Percentiles rank a stretch among this genome's conserved stretches.
These are phyloP conservation scores for Metrosideros polymorpha DNA, from an alignment of 441 rosid species.

Conservation along the genomic window DNA sequence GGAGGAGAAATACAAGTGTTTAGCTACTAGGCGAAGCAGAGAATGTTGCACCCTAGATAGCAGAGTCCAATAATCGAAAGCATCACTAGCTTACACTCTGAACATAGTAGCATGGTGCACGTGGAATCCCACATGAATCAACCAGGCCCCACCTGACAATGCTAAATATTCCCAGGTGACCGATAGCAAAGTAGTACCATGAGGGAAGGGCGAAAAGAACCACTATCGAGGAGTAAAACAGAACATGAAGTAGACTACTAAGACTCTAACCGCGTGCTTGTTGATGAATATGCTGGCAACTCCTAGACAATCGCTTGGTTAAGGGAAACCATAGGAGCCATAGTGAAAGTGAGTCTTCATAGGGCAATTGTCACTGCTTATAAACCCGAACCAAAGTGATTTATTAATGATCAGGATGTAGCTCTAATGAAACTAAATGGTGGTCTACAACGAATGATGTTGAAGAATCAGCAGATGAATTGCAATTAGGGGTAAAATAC, in stretches of 20 bases:
- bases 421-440: not conserved
- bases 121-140: not conserved
- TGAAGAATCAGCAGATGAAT: fast-evolving
- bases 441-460: not conserved
- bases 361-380: not conserved
- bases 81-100: not conserved
- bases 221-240: not conserved
- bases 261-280: fast-evolving
- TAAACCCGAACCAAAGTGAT: not conserved
- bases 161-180: not conserved
- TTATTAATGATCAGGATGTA: not conserved
- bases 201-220: not conserved
- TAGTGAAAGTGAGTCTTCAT: not conserved
- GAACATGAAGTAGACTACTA: not conserved
- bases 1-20: not conserved
- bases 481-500: not conserved
- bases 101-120: not conserved
- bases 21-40: not conserved
- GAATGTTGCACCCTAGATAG: not conserved
- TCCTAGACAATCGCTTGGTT: fast-evolving
- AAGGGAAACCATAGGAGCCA: fast-evolving
- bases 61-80: not conserved
- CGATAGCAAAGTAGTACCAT: fast-evolving
- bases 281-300: not conserved
- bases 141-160: not conserved